Percentiles rank a stretch among this genome's conserved stretches.
These are phyloP conservation scores for Diaporthe ampelina DNA, from an alignment of 2,329 filamentous ascomycete species.

Conservation along the genomic window DNA sequence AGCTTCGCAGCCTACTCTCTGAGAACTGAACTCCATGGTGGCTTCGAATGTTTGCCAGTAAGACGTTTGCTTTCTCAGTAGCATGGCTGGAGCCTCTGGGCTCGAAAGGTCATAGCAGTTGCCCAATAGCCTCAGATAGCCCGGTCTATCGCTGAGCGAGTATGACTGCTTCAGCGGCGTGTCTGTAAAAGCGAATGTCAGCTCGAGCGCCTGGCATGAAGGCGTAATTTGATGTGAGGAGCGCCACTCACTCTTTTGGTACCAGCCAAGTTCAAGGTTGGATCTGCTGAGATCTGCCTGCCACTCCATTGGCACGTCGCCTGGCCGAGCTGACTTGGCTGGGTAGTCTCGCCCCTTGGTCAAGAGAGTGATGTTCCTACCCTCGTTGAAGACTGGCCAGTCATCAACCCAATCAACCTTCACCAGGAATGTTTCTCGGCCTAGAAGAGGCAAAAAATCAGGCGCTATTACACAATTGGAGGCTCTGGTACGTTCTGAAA, in stretches of 20 bases:
- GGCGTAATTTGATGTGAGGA: not conserved
- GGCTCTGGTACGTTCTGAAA: too few species aligned
- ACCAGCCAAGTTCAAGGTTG: conserved; percentile 54
- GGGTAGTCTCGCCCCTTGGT: conserved; percentile 50
- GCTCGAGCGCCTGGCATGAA: not conserved
- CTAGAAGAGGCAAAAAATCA: conserved; percentile 43
- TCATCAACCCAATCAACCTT: conserved; percentile 63
- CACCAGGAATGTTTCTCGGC: conserved; percentile 65
- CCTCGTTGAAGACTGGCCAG: conserved; percentile 66
- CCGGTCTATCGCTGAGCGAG: conserved; percentile 59
- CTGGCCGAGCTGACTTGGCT: conserved; percentile 20
- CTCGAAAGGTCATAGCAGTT: conserved; percentile 65
- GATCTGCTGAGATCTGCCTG: conserved; percentile 51
- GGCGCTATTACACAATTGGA: not conserved
- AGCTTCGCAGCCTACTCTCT: conserved; percentile 60
- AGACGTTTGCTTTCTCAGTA: conserved; percentile 67
- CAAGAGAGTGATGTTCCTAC: conserved; percentile 57
- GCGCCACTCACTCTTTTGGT: conserved; percentile 51
- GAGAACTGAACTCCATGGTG: conserved; percentile 61
- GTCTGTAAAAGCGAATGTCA: conserved; percentile 50
- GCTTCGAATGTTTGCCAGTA: conserved; percentile 58
- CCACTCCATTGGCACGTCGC: conserved; percentile 51
- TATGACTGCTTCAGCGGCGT: conserved; percentile 63
- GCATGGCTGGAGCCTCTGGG: conserved; percentile 64
- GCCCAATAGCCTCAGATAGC: conserved; percentile 63